Evolutionary conservation across 805 yeast genomes (phyloP), one percentile per base, ranked within the genome.

Genomic region (Helenozyma rhizophorensis): DNA sequence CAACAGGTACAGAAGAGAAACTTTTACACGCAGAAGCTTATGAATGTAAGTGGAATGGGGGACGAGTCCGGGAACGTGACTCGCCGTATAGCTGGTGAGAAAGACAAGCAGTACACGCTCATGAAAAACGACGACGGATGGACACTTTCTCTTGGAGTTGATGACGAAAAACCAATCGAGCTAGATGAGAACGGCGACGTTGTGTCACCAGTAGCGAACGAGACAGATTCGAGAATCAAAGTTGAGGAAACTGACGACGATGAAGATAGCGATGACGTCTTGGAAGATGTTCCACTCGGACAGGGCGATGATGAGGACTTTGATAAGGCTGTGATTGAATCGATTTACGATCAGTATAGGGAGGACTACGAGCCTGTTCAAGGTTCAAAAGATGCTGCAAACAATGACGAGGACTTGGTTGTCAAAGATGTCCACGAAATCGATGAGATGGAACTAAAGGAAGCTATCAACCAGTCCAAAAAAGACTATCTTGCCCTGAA

Each of bases 1-100:
- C 79, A 84, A 47, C 84, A 90, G 75, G 97, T 93, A 1, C 83
- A 86, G 45, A 87, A 87, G 54, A 70, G 99, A 40, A 93, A 93
- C 55, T 88, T 76, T 52, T 79, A 83, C 45, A 90, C 98, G 0
- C 97, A 93, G 58, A 72, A 77, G 43, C 65, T 93, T 23, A 81
- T 93, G 85, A 80, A 79, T 42, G 77, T 83, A 1, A 74, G 85
- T 7, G 97, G 97, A 0, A 70, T 85, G 78, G 83, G 81, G 23
- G 77, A 68, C 25, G 74, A 68, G 10, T 65, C 69, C 4, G 47
- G 48, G 2, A 68, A 61, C 33, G 56, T 68, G 1, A 62, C 71
- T 7, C 60, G 75, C 36, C 68, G 96, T 32, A 76, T 93, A 4
- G 88, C 96, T 0, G 85, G 97, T 24, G 96, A 88, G 46, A 78